Base-by-base conservation (phyloP, 495 filamentous ascomycete genomes). In the Aspergillus sclerotioniger region DNA sequence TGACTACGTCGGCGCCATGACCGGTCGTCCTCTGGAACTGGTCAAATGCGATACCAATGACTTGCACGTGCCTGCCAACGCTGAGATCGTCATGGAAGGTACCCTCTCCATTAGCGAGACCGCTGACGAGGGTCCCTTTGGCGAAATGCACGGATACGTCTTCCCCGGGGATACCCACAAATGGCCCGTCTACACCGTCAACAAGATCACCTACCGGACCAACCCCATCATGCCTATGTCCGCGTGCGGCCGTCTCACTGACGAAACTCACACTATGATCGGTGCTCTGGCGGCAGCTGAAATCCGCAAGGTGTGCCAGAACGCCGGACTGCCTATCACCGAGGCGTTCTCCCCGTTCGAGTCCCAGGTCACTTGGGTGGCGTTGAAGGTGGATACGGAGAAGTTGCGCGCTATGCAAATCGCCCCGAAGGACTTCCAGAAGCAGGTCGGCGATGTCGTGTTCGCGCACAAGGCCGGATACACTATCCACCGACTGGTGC, bases 321-420 rank as follows among this genome's bases (percentile, higher is more conserved):
- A 64, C 10, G 49, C 53, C 17, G 62, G 58, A 6, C 65, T 79
- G 1, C 75, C 76, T 16, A 56, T 78, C 17, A 70, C 59, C 0
- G 69, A 76, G 13, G 66, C 71, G 5, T 73, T 72, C 43, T 35
- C 73, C 15, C 76, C 72, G 1, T 75, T 76, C 57, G 69, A 72
- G 43, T 72, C 72, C 6, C 72, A 76, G 35, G 70, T 71, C 0
- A 73, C 71, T 8, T 79, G 76, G 76, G 68, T 70, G 1, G 76
- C 68, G 0, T 54, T 76, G 6, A 61, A 67, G 10, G 59, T 77
- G 8, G 72, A 79, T 51, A 71, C 60, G 2, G 48, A 60, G 2
- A 61, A 64, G 10, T 69, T 79, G 0, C 65, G 63, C 4, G 56
- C 57, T 3, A 60, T 72, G 57, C 72, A 74, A 1, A 71, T 63